Evolutionary conservation across 2,329 filamentous ascomycete genomes (phyloP).

Genomic region (Xylaria sp.): DNA sequence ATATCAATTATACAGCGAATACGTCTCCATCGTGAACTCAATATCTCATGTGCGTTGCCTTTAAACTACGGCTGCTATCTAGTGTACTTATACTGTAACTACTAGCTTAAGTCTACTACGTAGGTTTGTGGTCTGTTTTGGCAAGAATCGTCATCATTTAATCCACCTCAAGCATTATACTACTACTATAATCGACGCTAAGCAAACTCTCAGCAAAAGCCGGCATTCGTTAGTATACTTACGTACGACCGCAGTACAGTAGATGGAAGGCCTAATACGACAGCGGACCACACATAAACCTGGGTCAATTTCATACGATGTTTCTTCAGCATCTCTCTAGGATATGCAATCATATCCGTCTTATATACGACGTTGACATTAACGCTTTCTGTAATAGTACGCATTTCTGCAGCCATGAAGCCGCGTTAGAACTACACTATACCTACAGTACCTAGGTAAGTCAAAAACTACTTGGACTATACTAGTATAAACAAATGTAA

Average conservation of each 20-base stretch:
- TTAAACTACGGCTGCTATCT: not conserved
- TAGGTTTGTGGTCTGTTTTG: not conserved
- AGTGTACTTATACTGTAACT: not conserved
- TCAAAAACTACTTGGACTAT: not conserved
- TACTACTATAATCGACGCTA: not conserved
- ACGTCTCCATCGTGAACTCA: not conserved
- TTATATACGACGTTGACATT: conserved; percentile 1
- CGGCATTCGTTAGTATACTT: not conserved
- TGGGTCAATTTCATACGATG: conserved; percentile 9
- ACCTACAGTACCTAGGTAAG: not conserved
- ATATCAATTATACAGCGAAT: not conserved
- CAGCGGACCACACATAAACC: not conserved
- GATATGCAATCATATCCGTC: conserved; percentile 9
- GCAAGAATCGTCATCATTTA: conserved; percentile 4
- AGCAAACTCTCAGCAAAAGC: not conserved
- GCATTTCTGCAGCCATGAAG: conserved; percentile 10
- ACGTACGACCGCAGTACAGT: not conserved
- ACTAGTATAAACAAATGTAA: conserved; percentile 6
- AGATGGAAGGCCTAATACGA: not conserved
- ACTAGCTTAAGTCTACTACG: conserved; percentile 4
- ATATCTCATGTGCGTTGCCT: not conserved
- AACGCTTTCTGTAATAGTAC: conserved; percentile 11
- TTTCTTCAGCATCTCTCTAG: not conserved
- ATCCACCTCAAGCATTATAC: not conserved
- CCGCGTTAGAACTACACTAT: not conserved